phyloP scores from a whole-genome alignment of 805 yeast genomes.

The Saccharomycopsis olivae region DNA sequence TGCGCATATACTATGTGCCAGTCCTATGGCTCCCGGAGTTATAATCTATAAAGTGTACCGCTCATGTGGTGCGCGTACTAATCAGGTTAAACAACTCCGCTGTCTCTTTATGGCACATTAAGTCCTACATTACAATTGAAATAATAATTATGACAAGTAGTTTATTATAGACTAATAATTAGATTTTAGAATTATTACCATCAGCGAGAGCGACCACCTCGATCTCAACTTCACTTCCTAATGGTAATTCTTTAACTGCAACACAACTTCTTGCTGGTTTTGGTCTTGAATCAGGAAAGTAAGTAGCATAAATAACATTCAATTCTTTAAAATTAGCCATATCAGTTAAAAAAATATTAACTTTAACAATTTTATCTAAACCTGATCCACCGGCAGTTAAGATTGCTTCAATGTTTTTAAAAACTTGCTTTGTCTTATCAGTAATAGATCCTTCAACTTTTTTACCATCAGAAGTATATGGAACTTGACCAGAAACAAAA shows the following conservation, averaged over 20 bases:
- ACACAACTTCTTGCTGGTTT: constrained; percentile 98
- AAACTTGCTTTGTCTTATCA: constrained; percentile 67
- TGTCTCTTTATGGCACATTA: too few relatives aligned
- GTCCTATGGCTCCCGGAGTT: too few relatives aligned
- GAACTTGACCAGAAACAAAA: constrained; percentile 92
- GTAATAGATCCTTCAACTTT: constrained; percentile 66
- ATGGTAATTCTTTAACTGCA: constrained; percentile 84
- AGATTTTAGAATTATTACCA: not conserved
- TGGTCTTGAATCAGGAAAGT: constrained; percentile 72
- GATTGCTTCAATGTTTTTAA: constrained; percentile 57
- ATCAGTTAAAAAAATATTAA: constrained; percentile 80
- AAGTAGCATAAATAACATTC: constrained; percentile 71
- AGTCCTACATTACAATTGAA: too few relatives aligned
- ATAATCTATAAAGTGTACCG: too few relatives aligned
- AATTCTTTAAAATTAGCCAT: constrained; percentile 76
- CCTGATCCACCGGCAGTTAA: constrained; percentile 79
- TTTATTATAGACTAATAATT: too few relatives aligned
- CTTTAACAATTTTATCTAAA: constrained; percentile 74
- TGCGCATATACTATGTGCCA: too few relatives aligned
- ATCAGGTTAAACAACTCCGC: too few relatives aligned
- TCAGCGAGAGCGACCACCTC: constrained; percentile 69
- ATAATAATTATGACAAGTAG: too few relatives aligned
- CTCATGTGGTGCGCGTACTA: too few relatives aligned
- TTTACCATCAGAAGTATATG: constrained; percentile 73
- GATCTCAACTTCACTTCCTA: constrained; percentile 78